phyloP scores from a whole-genome alignment of 148 eudicot genomes.

The Rhododendron vialii region DNA sequence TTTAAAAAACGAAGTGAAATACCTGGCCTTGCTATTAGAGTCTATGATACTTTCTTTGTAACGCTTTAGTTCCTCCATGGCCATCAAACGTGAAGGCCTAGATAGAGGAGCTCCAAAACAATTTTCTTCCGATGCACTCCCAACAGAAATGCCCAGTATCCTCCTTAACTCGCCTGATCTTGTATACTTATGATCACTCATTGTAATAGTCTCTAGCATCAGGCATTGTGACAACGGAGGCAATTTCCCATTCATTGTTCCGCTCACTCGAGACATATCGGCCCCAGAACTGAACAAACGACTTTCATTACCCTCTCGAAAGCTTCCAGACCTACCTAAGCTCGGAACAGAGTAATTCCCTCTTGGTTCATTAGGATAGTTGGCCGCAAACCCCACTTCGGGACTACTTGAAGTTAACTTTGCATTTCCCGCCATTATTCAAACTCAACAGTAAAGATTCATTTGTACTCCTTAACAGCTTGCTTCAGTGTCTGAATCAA shows the following conservation, averaged over 20 bases:
- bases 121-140: conserved; percentile 61
- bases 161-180: conserved; percentile 65
- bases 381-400: conserved; percentile 51
- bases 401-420: conserved; percentile 63
- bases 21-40: conserved; percentile 68
- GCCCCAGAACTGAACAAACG: conserved; percentile 48
- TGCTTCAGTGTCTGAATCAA: conserved; percentile 14
- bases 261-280: conserved; percentile 40
- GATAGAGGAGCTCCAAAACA: conserved; percentile 59
- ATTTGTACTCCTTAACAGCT: conserved; percentile 27
- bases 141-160: conserved; percentile 46
- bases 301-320: conserved; percentile 64
- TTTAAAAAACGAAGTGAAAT: conserved; percentile 2
- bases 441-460: conserved; percentile 25
- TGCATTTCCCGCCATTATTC: conserved; percentile 64
- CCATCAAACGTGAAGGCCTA: conserved; percentile 43
- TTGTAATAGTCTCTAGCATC: conserved; percentile 58
- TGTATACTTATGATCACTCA: conserved; percentile 45
- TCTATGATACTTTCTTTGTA: conserved; percentile 53
- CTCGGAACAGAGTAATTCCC: conserved; percentile 45
- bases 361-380: conserved; percentile 50
- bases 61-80: conserved; percentile 67
- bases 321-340: conserved; percentile 81
- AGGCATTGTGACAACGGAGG: conserved; percentile 55
- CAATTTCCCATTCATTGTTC: conserved; percentile 30